Conservation (phyloP, 371 early-diverging fungal genomes). For the Catenaria anguillulae region DNA sequence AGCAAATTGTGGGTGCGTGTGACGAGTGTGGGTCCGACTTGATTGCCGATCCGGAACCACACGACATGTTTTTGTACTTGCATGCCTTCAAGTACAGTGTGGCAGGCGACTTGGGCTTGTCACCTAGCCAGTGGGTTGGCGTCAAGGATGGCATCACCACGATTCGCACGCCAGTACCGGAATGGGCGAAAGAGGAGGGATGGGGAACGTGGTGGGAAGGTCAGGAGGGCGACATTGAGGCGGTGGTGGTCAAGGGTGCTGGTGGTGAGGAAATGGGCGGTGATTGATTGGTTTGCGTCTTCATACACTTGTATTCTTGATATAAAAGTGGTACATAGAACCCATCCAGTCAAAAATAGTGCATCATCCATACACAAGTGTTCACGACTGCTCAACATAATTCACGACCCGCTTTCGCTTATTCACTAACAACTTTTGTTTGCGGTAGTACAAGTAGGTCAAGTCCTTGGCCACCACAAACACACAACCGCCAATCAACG, state of each 20-base stretch:
- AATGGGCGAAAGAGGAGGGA: conserved; percentile 62
- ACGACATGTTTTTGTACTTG: conserved; percentile 61
- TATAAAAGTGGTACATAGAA: no score
- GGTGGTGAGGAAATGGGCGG: no score
- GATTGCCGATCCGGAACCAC: conserved; percentile 45
- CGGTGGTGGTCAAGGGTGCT: no score
- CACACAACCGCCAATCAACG: neutral
- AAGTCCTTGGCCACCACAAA: neutral
- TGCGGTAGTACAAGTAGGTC: neutral
- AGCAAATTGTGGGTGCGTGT: neutral
- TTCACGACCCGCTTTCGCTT: neutral
- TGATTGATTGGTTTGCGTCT: no score
- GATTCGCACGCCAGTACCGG: conserved; percentile 60
- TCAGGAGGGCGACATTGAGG: no score
- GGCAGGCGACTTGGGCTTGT: neutral
- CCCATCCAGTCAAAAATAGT: neutral
- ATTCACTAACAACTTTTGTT: neutral
- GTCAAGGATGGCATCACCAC: conserved; percentile 30
- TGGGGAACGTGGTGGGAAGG: no score
- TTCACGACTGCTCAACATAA: neutral
- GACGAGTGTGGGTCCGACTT: conserved; percentile 9
- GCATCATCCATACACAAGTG: neutral
- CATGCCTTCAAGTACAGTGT: conserved; percentile 73
- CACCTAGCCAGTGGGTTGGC: neutral
- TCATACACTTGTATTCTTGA: no score